These are phyloP conservation scores for Pyrenopolyporus hunteri DNA, from an alignment of 495 filamentous ascomycete genomes.

Conservation along the genomic window DNA sequence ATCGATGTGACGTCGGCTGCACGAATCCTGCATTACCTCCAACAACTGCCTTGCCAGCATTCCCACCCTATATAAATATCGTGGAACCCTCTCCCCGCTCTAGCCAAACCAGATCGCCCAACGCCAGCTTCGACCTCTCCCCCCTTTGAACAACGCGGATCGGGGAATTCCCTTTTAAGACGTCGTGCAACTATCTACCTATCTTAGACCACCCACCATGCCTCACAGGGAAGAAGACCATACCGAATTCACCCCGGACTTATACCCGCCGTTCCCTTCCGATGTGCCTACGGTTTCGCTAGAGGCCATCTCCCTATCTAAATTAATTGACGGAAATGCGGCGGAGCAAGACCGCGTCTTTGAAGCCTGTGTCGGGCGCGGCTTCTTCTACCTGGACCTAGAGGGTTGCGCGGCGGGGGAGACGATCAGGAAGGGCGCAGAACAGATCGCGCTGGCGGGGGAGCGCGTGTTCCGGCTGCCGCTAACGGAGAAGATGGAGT, in stretches of 20 bases:
- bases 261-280: constrained; percentile 59
- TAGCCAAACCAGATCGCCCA: not conserved
- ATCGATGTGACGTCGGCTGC: constrained; percentile 9
- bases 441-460: constrained; percentile 54
- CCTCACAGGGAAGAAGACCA: constrained; percentile 25
- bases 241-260: constrained; percentile 38
- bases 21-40: not conserved
- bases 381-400: constrained; percentile 70
- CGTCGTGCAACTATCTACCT: not conserved
- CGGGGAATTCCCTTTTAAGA: no score
- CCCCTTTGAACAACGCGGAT: no score
- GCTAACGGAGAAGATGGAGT: constrained; percentile 60
- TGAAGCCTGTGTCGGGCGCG: constrained; percentile 58
- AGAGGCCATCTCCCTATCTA: constrained; percentile 58
- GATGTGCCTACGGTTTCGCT: constrained; percentile 62
- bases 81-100: not conserved
- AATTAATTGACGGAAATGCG: constrained; percentile 48
- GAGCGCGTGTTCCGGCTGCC: constrained; percentile 56
- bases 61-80: not conserved
- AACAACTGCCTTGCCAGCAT: no score
- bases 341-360: constrained; percentile 55
- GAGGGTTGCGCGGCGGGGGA: constrained; percentile 46
- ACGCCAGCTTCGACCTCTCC: no score
- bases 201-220: constrained; percentile 16
- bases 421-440: constrained; percentile 51